phyloP scores from a whole-genome alignment of 2,329 filamentous ascomycete genomes.

The Sordariomycetes sp. region DNA sequence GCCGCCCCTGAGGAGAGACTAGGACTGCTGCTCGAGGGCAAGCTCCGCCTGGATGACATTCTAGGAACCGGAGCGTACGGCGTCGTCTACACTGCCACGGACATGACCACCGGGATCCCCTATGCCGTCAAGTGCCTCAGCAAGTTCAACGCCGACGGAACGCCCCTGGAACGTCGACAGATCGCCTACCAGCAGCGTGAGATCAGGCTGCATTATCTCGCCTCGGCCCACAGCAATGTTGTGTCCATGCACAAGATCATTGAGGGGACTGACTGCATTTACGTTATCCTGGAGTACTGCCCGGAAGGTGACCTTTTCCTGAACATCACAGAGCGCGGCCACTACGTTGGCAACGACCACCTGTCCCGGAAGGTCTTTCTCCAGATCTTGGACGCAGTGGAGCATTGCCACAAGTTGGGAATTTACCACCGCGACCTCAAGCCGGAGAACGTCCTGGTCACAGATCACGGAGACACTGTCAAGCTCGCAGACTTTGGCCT shows the following conservation, averaged over 20 bases:
- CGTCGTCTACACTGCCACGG: constrained; percentile 85
- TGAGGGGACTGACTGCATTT: constrained; percentile 85
- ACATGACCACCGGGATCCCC: constrained; percentile 68
- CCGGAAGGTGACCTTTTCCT: constrained; percentile 94
- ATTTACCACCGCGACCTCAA: constrained; percentile 98
- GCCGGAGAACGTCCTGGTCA: constrained; percentile 94
- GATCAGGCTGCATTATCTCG: constrained; percentile 83
- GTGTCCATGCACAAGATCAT: constrained; percentile 91
- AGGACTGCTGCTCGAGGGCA: constrained; percentile 73
- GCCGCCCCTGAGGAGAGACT: constrained; percentile 73
- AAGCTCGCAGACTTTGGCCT: constrained; percentile 97
- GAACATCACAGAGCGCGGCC: constrained; percentile 92
- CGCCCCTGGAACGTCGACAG: constrained; percentile 72
- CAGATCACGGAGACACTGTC: constrained; percentile 78
- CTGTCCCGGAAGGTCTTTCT: constrained; percentile 83
- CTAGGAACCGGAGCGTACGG: constrained; percentile 93
- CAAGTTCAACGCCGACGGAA: constrained; percentile 69
- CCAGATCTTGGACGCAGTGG: constrained; percentile 92
- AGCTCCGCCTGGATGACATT: constrained; percentile 75
- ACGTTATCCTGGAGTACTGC: constrained; percentile 94
- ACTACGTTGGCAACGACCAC: constrained; percentile 86
- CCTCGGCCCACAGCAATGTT: constrained; percentile 84
- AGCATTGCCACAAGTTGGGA: constrained; percentile 84
- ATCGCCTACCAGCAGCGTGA: constrained; percentile 86
- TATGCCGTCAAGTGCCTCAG: constrained; percentile 97